Base-by-base conservation (phyloP, 1,284 basidiomycete genomes). In the Papiliotrema fonsecae region DNA sequence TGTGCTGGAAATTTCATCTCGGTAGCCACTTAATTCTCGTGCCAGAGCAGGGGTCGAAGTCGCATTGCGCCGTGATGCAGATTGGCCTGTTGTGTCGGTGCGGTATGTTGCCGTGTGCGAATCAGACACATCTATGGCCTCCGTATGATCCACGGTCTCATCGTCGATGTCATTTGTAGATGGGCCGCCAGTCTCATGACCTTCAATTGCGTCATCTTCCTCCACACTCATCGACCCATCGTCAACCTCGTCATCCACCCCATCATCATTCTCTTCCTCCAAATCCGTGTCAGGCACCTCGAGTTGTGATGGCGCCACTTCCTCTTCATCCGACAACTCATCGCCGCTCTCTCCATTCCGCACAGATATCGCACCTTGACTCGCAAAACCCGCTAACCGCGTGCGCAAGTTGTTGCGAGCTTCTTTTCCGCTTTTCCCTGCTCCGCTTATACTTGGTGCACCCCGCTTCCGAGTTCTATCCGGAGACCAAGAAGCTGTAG, bases 331-430 rank as follows among this genome's bases (percentile, higher is more conserved):
- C 16, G 14, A 5, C 34, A 19, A 35, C 6, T 57, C 56, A 2
- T 55, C 56, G 18, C 50, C 55, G 10, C 40, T 46, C n/a, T 55
- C 54, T 34, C 24, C 51, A 43, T 69, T 44, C 34, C 72, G 72
- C 50, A 72, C n/a, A n/a, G n/a, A n/a, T n/a, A n/a, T n/a, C n/a
- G n/a, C 79, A n/a, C 79, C 79, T 21, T 61, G 64, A 49, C 79
- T 75, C n/a, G 81, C 77, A 67, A 82, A 85, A 13, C 71, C 75
- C 42, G 71, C 75, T 47, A 86, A 62, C 38, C 68, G 74, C 40
- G 69, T 74, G 46, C 79, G 73, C 35, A 84, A 70, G 35, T 57
- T 73, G 42, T 66, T 58, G 34, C 69, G 70, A 25, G 72, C 65
- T 27, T 49, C 53, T 10, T 50, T 49, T 57, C 62, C 22, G 51